These are phyloP conservation scores for Plasmodium knowlesi DNA, from an alignment of 169 alveolate species.

Conservation along the genomic window DNA sequence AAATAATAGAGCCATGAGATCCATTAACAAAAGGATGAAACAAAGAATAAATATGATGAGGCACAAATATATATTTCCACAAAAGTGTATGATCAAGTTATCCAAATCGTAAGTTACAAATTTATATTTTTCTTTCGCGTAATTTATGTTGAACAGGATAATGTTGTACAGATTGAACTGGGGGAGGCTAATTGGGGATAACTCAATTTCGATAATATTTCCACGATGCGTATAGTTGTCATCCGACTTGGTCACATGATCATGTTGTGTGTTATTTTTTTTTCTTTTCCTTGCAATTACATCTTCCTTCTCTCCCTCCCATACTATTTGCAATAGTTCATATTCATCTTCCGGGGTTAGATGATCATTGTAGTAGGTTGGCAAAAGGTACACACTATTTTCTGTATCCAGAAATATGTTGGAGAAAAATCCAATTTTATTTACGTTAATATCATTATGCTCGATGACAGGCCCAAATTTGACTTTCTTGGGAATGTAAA, in stretches of 20 bases:
- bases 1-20: not conserved
- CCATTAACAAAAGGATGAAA: slow-evolving; percentile 5
- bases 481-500: slow-evolving; percentile 30
- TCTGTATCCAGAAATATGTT: slow-evolving; percentile 23
- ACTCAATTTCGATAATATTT: slow-evolving; percentile 10
- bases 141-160: slow-evolving; percentile 8
- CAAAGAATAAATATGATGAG: slow-evolving; percentile 16
- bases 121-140: slow-evolving; percentile 29
- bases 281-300: not conserved
- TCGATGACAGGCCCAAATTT: slow-evolving; percentile 48
- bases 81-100: slow-evolving; percentile 5
- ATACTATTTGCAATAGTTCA: not conserved
- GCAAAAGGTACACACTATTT: not conserved
- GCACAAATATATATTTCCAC: not conserved
- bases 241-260: not conserved
- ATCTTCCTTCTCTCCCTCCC: not conserved
- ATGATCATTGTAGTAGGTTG: slow-evolving; percentile 23
- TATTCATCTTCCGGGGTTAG: slow-evolving; percentile 42
- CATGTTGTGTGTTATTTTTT: not conserved
- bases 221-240: not conserved
- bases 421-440: slow-evolving; percentile 36
- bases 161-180: slow-evolving; percentile 17
- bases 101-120: slow-evolving; percentile 20
- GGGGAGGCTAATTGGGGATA: slow-evolving; percentile 27
- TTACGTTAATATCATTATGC: slow-evolving; percentile 39